Evolutionary conservation across 1,284 basidiomycete genomes (phyloP).

Genomic region (Sporisorium graminicola): DNA sequence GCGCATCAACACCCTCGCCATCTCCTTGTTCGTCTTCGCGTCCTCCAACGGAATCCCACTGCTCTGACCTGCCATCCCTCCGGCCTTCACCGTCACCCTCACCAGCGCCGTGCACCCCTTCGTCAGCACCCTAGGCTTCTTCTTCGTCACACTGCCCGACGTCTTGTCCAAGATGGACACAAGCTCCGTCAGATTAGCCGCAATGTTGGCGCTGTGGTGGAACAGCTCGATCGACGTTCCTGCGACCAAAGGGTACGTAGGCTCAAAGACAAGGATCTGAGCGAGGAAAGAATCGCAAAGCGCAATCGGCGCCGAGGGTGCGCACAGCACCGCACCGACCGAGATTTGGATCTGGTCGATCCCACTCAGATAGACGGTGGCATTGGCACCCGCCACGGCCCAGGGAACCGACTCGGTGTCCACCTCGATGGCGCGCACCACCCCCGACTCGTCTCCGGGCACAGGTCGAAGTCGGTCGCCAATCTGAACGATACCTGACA

Average conservation of each 20-base stretch:
- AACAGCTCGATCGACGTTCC: constrained; percentile 87
- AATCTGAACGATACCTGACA: constrained; percentile 88
- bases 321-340: constrained; percentile 90
- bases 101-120: constrained; percentile 87
- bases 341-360: constrained; percentile 87
- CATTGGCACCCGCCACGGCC: constrained; percentile 90
- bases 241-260: constrained; percentile 86
- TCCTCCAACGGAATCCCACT: constrained; percentile 74
- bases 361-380: constrained; percentile 83
- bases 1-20: constrained; percentile 90
- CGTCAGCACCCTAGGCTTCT: constrained; percentile 82
- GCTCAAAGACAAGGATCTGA: constrained; percentile 92
- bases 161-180: constrained; percentile 81
- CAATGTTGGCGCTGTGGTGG: constrained; percentile 92
- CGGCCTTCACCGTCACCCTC: constrained; percentile 73
- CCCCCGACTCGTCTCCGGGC: constrained; percentile 89
- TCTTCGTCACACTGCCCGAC: constrained; percentile 81
- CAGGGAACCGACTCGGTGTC: constrained; percentile 84
- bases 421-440: constrained; percentile 84
- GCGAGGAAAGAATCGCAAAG: constrained; percentile 83
- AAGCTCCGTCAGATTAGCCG: constrained; percentile 86
- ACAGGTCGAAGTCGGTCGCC: constrained; percentile 87
- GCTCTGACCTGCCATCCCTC: constrained; percentile 50
- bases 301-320: constrained; percentile 76
- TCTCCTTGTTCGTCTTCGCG: constrained; percentile 91